phyloP scores from a whole-genome alignment of 345 rosid genomes.

The Iberis pinnata region DNA sequence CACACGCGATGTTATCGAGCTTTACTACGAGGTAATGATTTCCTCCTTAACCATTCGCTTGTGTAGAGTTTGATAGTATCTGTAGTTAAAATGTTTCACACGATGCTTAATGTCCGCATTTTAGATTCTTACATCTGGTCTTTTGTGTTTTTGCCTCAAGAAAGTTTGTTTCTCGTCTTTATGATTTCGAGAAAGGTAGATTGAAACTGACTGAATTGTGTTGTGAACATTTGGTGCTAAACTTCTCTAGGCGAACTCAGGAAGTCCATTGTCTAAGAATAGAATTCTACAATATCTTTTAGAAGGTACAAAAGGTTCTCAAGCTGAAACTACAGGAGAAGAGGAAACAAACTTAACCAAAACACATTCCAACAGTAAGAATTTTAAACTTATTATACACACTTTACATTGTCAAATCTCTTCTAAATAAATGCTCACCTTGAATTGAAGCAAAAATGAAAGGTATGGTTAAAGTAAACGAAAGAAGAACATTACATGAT shows the following conservation, averaged over 20 bases:
- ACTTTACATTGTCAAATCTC: background rate
- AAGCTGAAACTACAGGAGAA: slow-evolving; percentile 36
- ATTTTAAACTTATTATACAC: background rate
- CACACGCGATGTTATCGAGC: slow-evolving; percentile 62
- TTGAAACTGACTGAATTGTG: too few species aligned
- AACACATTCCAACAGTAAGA: slow-evolving; percentile 19
- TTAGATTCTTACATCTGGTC: too few species aligned
- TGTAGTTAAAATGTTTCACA: too few species aligned
- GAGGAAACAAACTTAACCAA: slow-evolving; percentile 35
- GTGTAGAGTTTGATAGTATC: background rate
- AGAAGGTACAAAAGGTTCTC: slow-evolving; percentile 82
- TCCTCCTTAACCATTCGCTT: background rate
- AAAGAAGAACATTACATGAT: slow-evolving; percentile 52
- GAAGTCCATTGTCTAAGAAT: slow-evolving; percentile 39
- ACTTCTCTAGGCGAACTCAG: slow-evolving; percentile 55
- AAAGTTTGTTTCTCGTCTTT: background rate
- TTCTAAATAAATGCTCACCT: background rate
- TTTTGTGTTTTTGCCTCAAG: too few species aligned
- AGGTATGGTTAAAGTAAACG: slow-evolving; percentile 74
- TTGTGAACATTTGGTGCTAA: too few species aligned
- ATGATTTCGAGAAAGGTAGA: background rate
- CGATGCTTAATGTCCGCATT: too few species aligned
- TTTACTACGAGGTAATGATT: slow-evolving; percentile 70
- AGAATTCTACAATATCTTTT: slow-evolving; percentile 54
- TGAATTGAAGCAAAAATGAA: slow-evolving; percentile 16